These are phyloP conservation scores for Heliocybe sulcata DNA, from an alignment of 1,284 basidiomycete genomes.

Conservation along the genomic window DNA sequence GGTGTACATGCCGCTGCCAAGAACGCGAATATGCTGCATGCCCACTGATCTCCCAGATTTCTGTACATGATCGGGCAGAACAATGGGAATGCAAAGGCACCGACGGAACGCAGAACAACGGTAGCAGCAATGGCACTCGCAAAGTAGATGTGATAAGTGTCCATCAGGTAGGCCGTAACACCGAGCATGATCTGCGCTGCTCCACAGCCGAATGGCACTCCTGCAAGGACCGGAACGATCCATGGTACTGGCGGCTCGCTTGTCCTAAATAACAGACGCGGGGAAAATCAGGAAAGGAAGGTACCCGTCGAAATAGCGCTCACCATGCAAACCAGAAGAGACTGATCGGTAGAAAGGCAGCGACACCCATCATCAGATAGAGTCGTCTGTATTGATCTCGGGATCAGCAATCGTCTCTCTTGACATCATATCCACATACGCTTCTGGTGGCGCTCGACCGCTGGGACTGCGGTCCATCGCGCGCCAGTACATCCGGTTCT, in stretches of 20 bases:
- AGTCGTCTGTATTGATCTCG: conserved; percentile 35
- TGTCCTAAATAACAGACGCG: conserved; percentile 33
- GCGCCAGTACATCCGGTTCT: conserved; percentile 48
- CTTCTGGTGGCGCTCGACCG: conserved; percentile 54
- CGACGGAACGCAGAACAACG: conserved; percentile 56
- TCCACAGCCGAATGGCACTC: conserved; percentile 57
- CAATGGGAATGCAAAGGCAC: conserved; percentile 60
- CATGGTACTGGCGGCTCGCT: conserved; percentile 48
- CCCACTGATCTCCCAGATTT: conserved; percentile 59
- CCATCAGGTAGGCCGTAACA: conserved; percentile 59
- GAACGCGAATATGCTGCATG: conserved; percentile 55
- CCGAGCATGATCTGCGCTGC: conserved; percentile 54
- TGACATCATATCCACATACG: conserved; percentile 27
- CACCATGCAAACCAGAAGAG: conserved; percentile 57
- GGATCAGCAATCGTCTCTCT: neutral
- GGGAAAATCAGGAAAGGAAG: conserved; percentile 3
- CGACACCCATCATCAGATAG: conserved; percentile 49
- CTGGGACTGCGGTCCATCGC: conserved; percentile 40
- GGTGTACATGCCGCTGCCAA: conserved; percentile 50
- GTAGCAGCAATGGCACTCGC: conserved; percentile 66
- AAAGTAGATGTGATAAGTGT: conserved; percentile 54
- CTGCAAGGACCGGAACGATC: conserved; percentile 57
- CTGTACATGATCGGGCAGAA: conserved; percentile 53
- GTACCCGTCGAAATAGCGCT: conserved; percentile 5
- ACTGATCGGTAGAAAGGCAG: conserved; percentile 46